Conservation (phyloP, 805 yeast species). For the Suhomyces faveliae region DNA sequence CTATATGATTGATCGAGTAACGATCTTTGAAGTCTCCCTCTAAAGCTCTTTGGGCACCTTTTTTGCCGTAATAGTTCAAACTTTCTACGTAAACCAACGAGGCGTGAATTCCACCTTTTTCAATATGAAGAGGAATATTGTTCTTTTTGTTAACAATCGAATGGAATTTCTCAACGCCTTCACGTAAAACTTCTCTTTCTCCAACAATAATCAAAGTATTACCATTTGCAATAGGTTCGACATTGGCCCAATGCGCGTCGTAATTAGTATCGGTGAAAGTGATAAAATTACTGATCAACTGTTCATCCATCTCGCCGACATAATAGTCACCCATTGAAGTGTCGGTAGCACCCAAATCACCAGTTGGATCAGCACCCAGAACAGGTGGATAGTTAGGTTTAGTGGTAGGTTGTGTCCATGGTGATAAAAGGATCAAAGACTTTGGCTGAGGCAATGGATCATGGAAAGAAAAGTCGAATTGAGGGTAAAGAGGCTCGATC, state of each 20-base stretch:
- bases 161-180: conserved; percentile 27
- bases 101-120: conserved; percentile 37
- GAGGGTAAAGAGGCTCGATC: conserved; percentile 21
- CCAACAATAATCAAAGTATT: conserved; percentile 28
- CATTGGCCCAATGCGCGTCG: conserved; percentile 25
- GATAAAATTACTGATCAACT: conserved; percentile 17
- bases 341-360: conserved; percentile 33
- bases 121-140: conserved; percentile 20
- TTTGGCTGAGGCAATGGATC: conserved; percentile 26
- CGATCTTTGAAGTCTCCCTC: conserved; percentile 25
- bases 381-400: conserved; percentile 18
- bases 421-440: conserved; percentile 28
- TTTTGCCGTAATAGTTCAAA: conserved; percentile 25
- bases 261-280: conserved; percentile 24
- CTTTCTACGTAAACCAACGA: conserved; percentile 34
- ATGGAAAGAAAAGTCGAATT: conserved; percentile 17
- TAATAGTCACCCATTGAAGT: conserved; percentile 33
- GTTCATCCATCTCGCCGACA: conserved; percentile 19
- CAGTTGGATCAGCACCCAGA: conserved; percentile 23
- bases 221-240: conserved; percentile 22
- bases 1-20: conserved; percentile 15
- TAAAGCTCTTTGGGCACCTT: conserved; percentile 22
- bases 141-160: conserved; percentile 19
- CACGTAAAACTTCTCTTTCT: conserved; percentile 32
- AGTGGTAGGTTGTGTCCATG: conserved; percentile 36